Base-by-base conservation (phyloP, 2,329 filamentous ascomycete species). In the Colletotrichum spaethianum region DNA sequence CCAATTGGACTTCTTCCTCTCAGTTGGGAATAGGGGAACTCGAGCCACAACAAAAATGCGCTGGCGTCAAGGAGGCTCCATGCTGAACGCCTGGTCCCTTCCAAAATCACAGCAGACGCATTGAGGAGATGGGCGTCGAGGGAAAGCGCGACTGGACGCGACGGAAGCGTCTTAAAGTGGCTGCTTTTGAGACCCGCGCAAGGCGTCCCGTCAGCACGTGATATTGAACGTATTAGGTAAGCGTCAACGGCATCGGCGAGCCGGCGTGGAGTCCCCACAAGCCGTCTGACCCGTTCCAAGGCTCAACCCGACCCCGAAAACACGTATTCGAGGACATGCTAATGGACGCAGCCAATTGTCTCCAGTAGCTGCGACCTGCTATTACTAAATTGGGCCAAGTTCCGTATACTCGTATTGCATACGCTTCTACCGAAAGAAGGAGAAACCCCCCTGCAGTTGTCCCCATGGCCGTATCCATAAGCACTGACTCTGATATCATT, bases 41-140 rank as follows among this genome's bases (percentile, higher is more conserved):
- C 59, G 69, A 72, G 65, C 69, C 65, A 72, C 59, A 50, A 69
- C 42, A 46, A 40, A 59, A 71, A 26, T 38, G 38, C 57, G 53
- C 44, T 46, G 52, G 7, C 28, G 62, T 72, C 69, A 72, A 72
- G 65, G 65, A 64, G 65, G 65, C 59, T 72, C 65, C 69, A 72
- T 70, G 68, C 68, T 63, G 57, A 63, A n/a, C 42, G 57, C 52
- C 64, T 46, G 59, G 36, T 48, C 38, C 44, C 38, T 60, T 70
- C 44, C 65, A 46, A 60, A 63, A 63, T 72, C 65, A 72, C 36
- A 36, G 46, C 57, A 69, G 59, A 12, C 59, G 69, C 53, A 63
- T 70, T 60, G 53, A 72, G 36, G 50, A 38, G 38, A 59, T 40
- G 38, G 38, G 23, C 65, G n/a, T 33, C n/a, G 20, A n/a, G 38